Conservation (phyloP, 768 basidiomycete species). For the Hortiboletus flavorubellus region DNA sequence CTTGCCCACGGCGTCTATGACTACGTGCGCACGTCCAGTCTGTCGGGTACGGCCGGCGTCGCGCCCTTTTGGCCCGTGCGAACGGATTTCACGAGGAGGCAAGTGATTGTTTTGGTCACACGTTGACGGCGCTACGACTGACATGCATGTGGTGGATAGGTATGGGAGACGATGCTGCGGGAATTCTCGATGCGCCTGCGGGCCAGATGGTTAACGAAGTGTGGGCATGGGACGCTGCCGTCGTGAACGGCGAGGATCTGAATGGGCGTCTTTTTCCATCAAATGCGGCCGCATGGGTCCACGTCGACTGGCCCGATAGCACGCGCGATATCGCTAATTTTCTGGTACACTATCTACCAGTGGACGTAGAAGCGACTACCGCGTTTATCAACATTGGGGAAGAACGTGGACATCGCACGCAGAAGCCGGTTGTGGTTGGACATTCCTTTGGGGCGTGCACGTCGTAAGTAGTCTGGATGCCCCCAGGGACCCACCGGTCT, state of each 20-base stretch:
- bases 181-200: conserved; percentile 46
- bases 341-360: conserved; percentile 63
- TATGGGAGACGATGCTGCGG: conserved; percentile 70
- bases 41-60: conserved; percentile 21
- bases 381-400: conserved; percentile 43
- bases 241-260: conserved; percentile 58
- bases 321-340: conserved; percentile 78
- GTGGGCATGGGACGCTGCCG: conserved; percentile 76
- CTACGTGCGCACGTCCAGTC: conserved; percentile 39
- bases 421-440: conserved; percentile 66
- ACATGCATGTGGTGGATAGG: conserved; percentile 40
- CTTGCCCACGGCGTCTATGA: conserved; percentile 30
- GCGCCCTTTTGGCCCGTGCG: conserved; percentile 80
- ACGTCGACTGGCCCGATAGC: conserved; percentile 79
- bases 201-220: conserved; percentile 57
- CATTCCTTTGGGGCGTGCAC: conserved; percentile 86
- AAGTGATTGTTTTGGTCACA: conserved; percentile 11
- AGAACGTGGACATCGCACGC: conserved; percentile 45
- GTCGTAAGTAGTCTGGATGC: conserved; percentile 44
- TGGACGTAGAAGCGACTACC: conserved; percentile 40
- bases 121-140: background rate
- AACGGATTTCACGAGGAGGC: conserved; percentile 91
- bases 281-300: background rate
- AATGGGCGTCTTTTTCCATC: conserved; percentile 37
- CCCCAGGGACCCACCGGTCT: too few relatives aligned